These are phyloP conservation scores for Fusarium sublunatum DNA, from an alignment of 2,329 filamentous ascomycete species.

Conservation along the genomic window DNA sequence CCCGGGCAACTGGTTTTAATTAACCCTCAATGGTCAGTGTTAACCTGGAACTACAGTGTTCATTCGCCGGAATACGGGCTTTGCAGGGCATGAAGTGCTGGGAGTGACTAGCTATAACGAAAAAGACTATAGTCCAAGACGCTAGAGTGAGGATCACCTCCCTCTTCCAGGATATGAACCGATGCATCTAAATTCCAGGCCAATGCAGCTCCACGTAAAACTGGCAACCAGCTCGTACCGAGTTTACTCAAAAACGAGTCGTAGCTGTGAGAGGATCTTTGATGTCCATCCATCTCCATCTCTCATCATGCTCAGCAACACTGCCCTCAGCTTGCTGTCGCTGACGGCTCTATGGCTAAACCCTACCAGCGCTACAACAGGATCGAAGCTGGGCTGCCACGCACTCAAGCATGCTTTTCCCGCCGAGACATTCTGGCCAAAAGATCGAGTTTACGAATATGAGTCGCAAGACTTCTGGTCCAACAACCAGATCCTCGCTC, in stretches of 20 bases:
- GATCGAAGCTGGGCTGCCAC: slow-evolving; percentile 5
- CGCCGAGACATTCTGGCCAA: slow-evolving; percentile 6
- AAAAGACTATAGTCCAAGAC: too few relatives aligned
- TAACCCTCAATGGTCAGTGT: too few relatives aligned
- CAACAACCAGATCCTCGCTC: slow-evolving; percentile 19
- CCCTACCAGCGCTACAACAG: not conserved
- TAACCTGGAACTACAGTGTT: too few relatives aligned
- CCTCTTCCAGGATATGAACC: slow-evolving; percentile 6
- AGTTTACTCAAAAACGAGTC: not conserved
- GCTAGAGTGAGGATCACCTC: not conserved
- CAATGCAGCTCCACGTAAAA: not conserved
- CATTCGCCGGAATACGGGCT: not conserved
- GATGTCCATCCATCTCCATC: not conserved
- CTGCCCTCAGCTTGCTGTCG: slow-evolving; percentile 2
- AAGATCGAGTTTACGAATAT: slow-evolving; percentile 13
- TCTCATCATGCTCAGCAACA: slow-evolving; percentile 6
- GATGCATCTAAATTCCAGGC: slow-evolving; percentile 1
- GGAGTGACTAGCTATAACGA: too few relatives aligned
- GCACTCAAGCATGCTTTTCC: slow-evolving; percentile 12
- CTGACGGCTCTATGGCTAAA: slow-evolving; percentile 8
- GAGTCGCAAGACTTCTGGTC: slow-evolving; percentile 33
- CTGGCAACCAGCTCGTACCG: not conserved
- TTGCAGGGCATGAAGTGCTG: too few relatives aligned
- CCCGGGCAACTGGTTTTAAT: not conserved
- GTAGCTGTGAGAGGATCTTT: not conserved